Evolutionary conservation across 306 rosid species (phyloP).

Genomic region (Purshia tridentata): DNA sequence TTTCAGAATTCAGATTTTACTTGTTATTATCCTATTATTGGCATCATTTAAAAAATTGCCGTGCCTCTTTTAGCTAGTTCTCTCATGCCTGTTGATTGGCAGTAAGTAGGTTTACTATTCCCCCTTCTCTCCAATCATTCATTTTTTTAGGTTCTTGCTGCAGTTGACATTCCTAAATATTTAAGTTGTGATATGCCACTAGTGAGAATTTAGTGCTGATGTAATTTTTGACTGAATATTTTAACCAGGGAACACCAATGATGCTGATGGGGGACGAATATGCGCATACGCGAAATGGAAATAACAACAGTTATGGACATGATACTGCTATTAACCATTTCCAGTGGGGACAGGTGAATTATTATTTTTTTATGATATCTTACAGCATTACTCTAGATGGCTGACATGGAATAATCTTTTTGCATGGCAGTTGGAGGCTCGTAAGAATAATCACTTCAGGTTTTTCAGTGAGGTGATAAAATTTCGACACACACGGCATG

Average conservation of each 20-base stretch:
- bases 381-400: slow-evolving; percentile 26
- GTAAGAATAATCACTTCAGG: slow-evolving; percentile 68
- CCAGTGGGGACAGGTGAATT: slow-evolving; percentile 72
- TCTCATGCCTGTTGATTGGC: background rate
- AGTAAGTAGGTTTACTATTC: background rate
- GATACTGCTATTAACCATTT: slow-evolving; percentile 75
- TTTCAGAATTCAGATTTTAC: background rate
- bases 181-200: background rate
- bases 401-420: slow-evolving; percentile 22
- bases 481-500: slow-evolving; percentile 54
- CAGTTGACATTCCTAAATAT: background rate
- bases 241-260: slow-evolving; percentile 86
- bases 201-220: slow-evolving; percentile 20
- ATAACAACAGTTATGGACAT: slow-evolving; percentile 95
- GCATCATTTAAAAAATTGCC: background rate
- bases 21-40: background rate
- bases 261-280: slow-evolving; percentile 99
- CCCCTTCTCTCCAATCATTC: background rate
- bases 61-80: background rate
- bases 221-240: slow-evolving; percentile 35
- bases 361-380: background rate
- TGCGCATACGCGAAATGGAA: slow-evolving; percentile 85
- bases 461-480: slow-evolving; percentile 73
- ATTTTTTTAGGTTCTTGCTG: background rate
- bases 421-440: slow-evolving; percentile 58